These are phyloP conservation scores for Plasmodium gonderi DNA, from an alignment of 169 alveolate species.

Conservation along the genomic window DNA sequence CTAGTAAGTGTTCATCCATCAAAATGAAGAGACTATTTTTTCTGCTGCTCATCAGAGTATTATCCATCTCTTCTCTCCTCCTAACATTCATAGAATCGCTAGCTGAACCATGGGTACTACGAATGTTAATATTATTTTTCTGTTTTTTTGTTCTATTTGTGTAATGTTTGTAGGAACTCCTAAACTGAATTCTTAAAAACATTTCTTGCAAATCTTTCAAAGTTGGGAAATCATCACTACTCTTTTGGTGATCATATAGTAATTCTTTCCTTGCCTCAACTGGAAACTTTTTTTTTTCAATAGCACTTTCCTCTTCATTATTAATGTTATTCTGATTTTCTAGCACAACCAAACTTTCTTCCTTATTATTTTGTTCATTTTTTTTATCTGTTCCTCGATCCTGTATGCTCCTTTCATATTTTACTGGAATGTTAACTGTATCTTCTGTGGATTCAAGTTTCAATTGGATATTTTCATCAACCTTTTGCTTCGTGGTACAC, in stretches of 20 bases:
- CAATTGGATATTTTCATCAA: too few species aligned
- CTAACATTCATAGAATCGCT: too few species aligned
- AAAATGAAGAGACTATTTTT: constrained; percentile 32
- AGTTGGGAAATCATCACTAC: constrained; percentile 57
- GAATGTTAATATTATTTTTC: not conserved
- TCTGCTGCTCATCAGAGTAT: too few species aligned
- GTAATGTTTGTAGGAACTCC: constrained; percentile 44
- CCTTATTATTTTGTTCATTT: not conserved
- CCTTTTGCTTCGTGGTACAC: too few species aligned
- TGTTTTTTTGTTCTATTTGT: constrained; percentile 9
- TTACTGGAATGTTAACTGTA: not conserved
- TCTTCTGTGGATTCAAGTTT: too few species aligned
- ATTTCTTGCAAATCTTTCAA: constrained; percentile 72
- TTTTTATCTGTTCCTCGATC: not conserved
- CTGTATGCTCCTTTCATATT: not conserved
- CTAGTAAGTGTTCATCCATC: constrained; percentile 71
- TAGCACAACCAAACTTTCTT: not conserved
- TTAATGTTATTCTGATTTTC: not conserved
- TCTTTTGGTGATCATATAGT: not conserved
- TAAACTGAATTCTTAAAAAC: constrained; percentile 72
- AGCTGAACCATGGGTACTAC: not conserved
- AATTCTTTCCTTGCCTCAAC: not conserved
- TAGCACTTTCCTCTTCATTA: not conserved
- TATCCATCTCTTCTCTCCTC: too few species aligned
- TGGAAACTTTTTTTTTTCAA: constrained; percentile 3